A percentile compares a stretch with the other conserved stretches of the same genome.
phyloP scores from a whole-genome alignment of 139 green algal species.

The Parachlorella kessleri region DNA sequence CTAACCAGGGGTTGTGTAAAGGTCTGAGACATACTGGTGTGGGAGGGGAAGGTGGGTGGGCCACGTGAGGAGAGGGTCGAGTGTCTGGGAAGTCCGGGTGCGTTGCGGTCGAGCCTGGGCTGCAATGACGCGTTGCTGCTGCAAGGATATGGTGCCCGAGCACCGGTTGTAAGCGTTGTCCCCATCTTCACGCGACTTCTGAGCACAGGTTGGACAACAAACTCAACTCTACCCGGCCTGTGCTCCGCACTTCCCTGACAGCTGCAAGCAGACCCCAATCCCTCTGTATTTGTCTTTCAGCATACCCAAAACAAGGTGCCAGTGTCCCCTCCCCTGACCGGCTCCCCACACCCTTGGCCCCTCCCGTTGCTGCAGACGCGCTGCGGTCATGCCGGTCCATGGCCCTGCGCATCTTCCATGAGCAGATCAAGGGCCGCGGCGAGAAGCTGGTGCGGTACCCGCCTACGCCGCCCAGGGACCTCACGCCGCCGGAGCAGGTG shows the following conservation, averaged over 20 bases:
- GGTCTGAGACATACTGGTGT: background rate
- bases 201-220: no score
- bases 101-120: no score
- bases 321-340: no score
- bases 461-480: slow-evolving; percentile 63
- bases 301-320: no score
- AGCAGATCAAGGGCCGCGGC: slow-evolving; percentile 65
- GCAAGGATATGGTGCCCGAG: no score
- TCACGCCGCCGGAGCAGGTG: slow-evolving; percentile 70
- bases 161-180: background rate
- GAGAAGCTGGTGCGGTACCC: slow-evolving; percentile 74
- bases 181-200: background rate
- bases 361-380: slow-evolving; percentile 17
- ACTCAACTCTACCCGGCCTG: no score
- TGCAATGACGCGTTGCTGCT: no score
- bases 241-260: no score
- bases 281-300: no score
- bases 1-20: no score
- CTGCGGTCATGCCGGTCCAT: slow-evolving; percentile 46
- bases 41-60: background rate
- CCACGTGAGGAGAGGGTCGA: background rate
- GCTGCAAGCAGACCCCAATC: no score
- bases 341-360: background rate
- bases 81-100: background rate
- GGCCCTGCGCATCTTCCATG: slow-evolving; percentile 63